phyloP scores from a whole-genome alignment of 2,329 filamentous ascomycete species.

The Macrophomina tecta region DNA sequence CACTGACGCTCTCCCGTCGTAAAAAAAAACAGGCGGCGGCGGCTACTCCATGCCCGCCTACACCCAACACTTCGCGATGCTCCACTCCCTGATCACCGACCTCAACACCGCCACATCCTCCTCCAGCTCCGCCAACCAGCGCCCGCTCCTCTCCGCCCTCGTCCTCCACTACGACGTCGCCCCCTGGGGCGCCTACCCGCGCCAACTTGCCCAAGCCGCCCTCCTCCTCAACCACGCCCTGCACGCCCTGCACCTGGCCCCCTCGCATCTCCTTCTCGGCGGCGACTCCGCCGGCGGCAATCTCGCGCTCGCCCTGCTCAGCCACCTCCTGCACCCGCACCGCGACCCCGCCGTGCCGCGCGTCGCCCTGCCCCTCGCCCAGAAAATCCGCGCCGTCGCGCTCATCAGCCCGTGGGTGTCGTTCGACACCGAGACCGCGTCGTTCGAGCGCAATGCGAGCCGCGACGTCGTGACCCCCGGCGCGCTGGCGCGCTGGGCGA shows the following conservation, averaged over 20 bases:
- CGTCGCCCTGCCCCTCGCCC: background rate
- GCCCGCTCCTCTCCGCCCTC: slow-evolving; percentile 29
- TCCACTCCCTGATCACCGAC: slow-evolving; percentile 4
- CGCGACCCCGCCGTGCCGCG: slow-evolving; percentile 28
- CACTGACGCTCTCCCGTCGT: too few species aligned
- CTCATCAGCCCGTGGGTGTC: slow-evolving; percentile 14
- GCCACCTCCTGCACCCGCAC: slow-evolving; percentile 37
- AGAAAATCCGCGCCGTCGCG: background rate
- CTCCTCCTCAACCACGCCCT: slow-evolving; percentile 34
- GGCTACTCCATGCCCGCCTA: slow-evolving; percentile 22
- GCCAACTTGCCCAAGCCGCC: slow-evolving; percentile 35
- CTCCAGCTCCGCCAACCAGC: too few species aligned
- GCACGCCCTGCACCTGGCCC: slow-evolving; percentile 9
- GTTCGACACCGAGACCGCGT: background rate
- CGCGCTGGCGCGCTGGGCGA: slow-evolving; percentile 6
- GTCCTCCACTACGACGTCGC: slow-evolving; percentile 36
- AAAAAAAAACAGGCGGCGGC: slow-evolving; percentile 15
- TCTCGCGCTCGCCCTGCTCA: slow-evolving; percentile 34
- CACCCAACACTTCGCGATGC: slow-evolving; percentile 8
- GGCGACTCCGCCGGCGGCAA: slow-evolving; percentile 36
- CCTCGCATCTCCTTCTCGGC: background rate
- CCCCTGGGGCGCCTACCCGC: slow-evolving; percentile 35
- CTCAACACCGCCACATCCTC: background rate
- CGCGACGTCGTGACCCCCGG: background rate
- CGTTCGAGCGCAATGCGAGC: background rate